Evolutionary conservation across 371 early-diverging fungal species (phyloP).

Genomic region (Mortierella sp.): DNA sequence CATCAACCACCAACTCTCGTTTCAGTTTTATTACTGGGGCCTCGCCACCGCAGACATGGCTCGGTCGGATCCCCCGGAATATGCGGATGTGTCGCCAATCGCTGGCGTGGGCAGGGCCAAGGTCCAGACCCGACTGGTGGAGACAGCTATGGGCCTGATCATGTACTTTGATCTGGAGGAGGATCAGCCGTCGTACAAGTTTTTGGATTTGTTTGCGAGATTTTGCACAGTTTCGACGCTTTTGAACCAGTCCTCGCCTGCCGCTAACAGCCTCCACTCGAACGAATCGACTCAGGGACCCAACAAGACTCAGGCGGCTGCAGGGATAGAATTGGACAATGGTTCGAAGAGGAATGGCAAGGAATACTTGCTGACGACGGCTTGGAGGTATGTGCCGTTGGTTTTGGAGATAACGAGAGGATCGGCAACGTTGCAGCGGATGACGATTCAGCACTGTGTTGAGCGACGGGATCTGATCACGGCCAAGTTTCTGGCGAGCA

Average conservation of each 20-base stretch:
- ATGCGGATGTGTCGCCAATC: slow-evolving; percentile 14
- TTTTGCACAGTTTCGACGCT: slow-evolving; percentile 16
- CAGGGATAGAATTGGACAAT: neutral
- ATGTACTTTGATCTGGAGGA: slow-evolving; percentile 18
- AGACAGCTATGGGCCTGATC: slow-evolving; percentile 17
- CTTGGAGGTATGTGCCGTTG: slow-evolving; percentile 7
- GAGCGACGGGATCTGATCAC: slow-evolving; percentile 10
- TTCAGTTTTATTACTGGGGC: slow-evolving; percentile 23
- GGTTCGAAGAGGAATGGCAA: neutral
- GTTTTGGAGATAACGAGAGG: slow-evolving; percentile 11
- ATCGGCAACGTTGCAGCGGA: slow-evolving; percentile 6
- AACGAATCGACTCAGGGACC: neutral
- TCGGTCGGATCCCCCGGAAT: neutral
- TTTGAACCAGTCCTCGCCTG: neutral
- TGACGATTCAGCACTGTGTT: slow-evolving; percentile 16
- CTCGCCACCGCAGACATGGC: slow-evolving; percentile 9
- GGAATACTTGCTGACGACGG: slow-evolving; percentile 7
- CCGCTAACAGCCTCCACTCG: neutral
- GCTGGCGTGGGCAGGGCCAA: slow-evolving; percentile 7
- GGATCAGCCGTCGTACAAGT: slow-evolving; percentile 5
- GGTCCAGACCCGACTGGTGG: slow-evolving; percentile 16
- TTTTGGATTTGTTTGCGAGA: slow-evolving; percentile 14
- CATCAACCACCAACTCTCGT: slow-evolving; percentile 26
- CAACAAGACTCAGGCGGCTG: neutral
- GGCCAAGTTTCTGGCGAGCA: slow-evolving; percentile 17